Conservation (phyloP, 2,329 filamentous ascomycete species). For the Periconia digitata region DNA sequence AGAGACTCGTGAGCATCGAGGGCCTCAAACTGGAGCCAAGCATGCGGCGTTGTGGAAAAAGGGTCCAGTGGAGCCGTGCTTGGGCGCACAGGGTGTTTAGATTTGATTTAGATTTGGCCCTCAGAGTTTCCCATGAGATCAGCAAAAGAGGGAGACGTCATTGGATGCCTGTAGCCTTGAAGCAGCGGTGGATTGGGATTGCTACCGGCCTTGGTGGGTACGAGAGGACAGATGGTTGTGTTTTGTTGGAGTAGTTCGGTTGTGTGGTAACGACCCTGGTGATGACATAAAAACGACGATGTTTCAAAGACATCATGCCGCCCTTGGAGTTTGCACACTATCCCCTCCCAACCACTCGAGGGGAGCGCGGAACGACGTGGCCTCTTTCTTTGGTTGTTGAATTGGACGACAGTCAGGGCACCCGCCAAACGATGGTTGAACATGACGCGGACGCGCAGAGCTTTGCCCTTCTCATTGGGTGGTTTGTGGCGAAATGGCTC, state of each 20-base stretch:
- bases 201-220: not conserved
- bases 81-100: not conserved
- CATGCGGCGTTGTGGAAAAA: not conserved
- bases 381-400: not conserved
- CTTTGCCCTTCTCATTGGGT: not conserved
- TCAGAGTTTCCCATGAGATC: not conserved
- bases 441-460: not conserved
- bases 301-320: not conserved
- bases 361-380: not conserved
- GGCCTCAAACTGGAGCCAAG: slow-evolving; percentile 1
- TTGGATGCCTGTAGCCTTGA: not conserved
- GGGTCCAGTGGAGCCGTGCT: slow-evolving; percentile 1
- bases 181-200: not conserved
- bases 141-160: not conserved
- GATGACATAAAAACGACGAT: not conserved
- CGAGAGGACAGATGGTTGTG: not conserved
- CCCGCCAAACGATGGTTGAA: not conserved
- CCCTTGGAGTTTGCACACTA: not conserved
- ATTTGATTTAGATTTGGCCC: not conserved
- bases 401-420: not conserved
- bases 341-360: not conserved
- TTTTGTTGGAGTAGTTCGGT: too few relatives aligned
- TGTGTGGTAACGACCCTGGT: not conserved
- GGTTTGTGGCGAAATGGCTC: not conserved
- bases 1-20: not conserved